Evolutionary conservation across 192 early-diverging fungal species (phyloP).

Genomic region (Jimgerdemannia flammicorona): DNA sequence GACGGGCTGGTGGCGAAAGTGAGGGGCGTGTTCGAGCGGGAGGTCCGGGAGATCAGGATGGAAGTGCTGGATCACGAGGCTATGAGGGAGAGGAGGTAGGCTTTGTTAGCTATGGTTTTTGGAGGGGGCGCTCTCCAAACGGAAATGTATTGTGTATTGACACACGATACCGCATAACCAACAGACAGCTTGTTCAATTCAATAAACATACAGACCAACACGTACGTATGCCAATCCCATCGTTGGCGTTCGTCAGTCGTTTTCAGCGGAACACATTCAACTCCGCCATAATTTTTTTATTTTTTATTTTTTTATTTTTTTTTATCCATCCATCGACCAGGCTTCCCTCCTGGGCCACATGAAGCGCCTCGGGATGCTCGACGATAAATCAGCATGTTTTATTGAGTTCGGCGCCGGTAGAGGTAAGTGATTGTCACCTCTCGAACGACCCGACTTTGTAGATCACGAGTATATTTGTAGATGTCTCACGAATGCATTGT

Average conservation of each 20-base stretch:
- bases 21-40: not conserved
- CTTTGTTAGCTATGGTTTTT: not conserved
- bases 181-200: slow-evolving; percentile 34
- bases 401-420: slow-evolving; percentile 82
- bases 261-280: not conserved
- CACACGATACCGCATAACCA: not conserved
- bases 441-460: no score
- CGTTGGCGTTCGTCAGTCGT: no score
- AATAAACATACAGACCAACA: slow-evolving; percentile 53
- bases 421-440: no score
- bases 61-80: slow-evolving; percentile 1
- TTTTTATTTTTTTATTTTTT: not conserved
- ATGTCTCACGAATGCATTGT: no score
- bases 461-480: no score
- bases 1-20: slow-evolving; percentile 21
- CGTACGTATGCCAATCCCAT: slow-evolving; percentile 9
- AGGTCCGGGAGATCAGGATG: not conserved
- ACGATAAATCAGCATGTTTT: slow-evolving; percentile 49
- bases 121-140: no score
- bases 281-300: not conserved
- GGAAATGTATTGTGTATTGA: not conserved
- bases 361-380: slow-evolving; percentile 51
- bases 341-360: slow-evolving; percentile 84
- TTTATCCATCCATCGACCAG: slow-evolving; percentile 15
- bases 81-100: slow-evolving; percentile 25